Conservation (phyloP, 352 stramenopile species). For the Phytophthora cryptogea region DNA sequence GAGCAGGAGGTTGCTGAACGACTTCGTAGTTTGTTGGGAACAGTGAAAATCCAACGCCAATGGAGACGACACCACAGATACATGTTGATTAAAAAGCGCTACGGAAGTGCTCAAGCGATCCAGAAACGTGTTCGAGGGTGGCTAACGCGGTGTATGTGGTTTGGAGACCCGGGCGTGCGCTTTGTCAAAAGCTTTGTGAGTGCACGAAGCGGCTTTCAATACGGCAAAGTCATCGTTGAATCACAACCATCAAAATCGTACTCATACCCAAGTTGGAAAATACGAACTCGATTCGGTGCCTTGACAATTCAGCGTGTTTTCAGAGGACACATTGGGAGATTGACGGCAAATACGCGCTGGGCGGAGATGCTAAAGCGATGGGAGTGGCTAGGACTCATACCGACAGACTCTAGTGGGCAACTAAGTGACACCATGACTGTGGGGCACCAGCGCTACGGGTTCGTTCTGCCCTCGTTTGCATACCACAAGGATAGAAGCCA, state of each 20-base stretch:
- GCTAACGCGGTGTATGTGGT: constrained; percentile 71
- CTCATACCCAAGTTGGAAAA: constrained; percentile 44
- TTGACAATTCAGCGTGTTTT: constrained; percentile 59
- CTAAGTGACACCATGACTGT: constrained; percentile 62
- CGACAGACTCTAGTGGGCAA: constrained; percentile 29
- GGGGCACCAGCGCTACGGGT: constrained; percentile 57
- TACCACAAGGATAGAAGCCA: constrained; percentile 45
- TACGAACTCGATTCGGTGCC: constrained; percentile 44
- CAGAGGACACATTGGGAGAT: constrained; percentile 53
- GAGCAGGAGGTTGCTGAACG: constrained; percentile 34
- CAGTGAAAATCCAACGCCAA: constrained; percentile 64
- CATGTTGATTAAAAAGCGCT: constrained; percentile 50
- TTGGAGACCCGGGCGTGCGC: constrained; percentile 55
- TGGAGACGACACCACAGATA: constrained; percentile 60
- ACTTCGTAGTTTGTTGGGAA: constrained; percentile 51
- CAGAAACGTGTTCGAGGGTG: constrained; percentile 65
- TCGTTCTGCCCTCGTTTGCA: constrained; percentile 52
- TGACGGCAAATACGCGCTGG: constrained; percentile 67
- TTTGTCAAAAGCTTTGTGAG: constrained; percentile 49
- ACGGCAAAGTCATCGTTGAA: constrained; percentile 50
- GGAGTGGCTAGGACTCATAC: constrained; percentile 68
- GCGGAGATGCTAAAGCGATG: constrained; percentile 69
- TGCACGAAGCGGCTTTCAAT: constrained; percentile 45
- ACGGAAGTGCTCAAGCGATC: constrained; percentile 49
- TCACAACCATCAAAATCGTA: constrained; percentile 53